phyloP scores from a whole-genome alignment of 2,329 filamentous ascomycete genomes.

The Cadophora gregata region DNA sequence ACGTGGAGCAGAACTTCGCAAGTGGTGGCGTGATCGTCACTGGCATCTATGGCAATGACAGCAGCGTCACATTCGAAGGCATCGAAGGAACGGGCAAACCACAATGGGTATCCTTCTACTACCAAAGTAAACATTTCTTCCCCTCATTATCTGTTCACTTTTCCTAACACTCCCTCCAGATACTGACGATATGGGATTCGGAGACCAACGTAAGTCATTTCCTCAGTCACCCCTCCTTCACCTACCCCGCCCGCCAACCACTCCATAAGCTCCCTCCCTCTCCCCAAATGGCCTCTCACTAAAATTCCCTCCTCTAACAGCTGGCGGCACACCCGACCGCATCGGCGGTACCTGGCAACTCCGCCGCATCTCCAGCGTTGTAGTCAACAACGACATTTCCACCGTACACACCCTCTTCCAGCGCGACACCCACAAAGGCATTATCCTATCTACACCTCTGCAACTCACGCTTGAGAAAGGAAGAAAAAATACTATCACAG shows the following conservation, averaged over 20 bases:
- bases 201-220: slow-evolving; percentile 23
- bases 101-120: slow-evolving; percentile 27
- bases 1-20: slow-evolving; percentile 18
- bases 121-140: slow-evolving; percentile 9
- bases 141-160: not conserved
- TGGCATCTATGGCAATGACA: slow-evolving; percentile 24
- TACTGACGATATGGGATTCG: slow-evolving; percentile 22
- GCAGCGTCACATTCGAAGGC: slow-evolving; percentile 20
- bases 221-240: not conserved
- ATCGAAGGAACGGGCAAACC: slow-evolving; percentile 23
- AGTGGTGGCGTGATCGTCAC: slow-evolving; percentile 22
- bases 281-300: not conserved
- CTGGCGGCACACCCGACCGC: slow-evolving; percentile 62
- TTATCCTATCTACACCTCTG: slow-evolving; percentile 63
- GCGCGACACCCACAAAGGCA: slow-evolving; percentile 63
- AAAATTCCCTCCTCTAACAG: slow-evolving; percentile 25
- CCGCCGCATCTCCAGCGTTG: slow-evolving; percentile 63
- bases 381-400: slow-evolving; percentile 59
- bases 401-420: slow-evolving; percentile 57
- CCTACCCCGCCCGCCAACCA: too few species aligned
- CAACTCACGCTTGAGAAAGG: slow-evolving; percentile 59
- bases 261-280: not conserved
- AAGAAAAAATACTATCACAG: slow-evolving; percentile 57
- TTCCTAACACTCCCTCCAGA: not conserved
- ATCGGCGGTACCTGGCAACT: slow-evolving; percentile 66